Evolutionary conservation across 805 yeast genomes (phyloP).

Genomic region (Candida glaebosa): DNA sequence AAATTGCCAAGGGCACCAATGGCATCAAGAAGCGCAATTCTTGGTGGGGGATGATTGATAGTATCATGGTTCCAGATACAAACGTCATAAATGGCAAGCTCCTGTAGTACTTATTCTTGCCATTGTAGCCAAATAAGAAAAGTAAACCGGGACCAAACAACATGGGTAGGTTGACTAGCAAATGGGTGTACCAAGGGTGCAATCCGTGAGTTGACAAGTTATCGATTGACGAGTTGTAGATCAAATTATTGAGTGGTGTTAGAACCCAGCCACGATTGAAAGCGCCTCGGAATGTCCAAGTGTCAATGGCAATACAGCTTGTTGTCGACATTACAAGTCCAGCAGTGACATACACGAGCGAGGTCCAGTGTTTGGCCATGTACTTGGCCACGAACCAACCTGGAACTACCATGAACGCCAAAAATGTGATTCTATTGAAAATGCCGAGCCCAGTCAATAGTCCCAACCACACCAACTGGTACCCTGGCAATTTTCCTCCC

Average conservation of each 20-base stretch:
- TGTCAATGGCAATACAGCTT: slow-evolving; percentile 50
- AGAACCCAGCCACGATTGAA: slow-evolving; percentile 33
- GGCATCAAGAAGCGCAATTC: slow-evolving; percentile 89
- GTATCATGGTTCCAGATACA: slow-evolving; percentile 54
- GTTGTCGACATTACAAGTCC: slow-evolving; percentile 35
- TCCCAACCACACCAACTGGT: slow-evolving; percentile 3
- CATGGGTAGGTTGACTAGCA: slow-evolving; percentile 73
- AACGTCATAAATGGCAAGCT: slow-evolving; percentile 60
- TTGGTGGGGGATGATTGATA: slow-evolving; percentile 86
- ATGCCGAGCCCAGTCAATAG: slow-evolving; percentile 57
- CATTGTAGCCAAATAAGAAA: slow-evolving; percentile 30
- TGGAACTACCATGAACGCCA: slow-evolving; percentile 72
- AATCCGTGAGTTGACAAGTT: slow-evolving; percentile 80
- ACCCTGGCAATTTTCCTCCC: slow-evolving; percentile 9
- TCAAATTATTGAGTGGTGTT: slow-evolving; percentile 73
- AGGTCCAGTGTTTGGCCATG: slow-evolving; percentile 26
- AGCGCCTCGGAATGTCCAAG: slow-evolving; percentile 33
- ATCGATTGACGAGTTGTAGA: slow-evolving; percentile 56
- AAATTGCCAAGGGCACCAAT: slow-evolving; percentile 62
- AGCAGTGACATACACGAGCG: slow-evolving; percentile 23
- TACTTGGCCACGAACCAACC: slow-evolving; percentile 42
- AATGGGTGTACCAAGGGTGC: slow-evolving; percentile 75
- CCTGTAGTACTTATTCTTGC: slow-evolving; percentile 37
- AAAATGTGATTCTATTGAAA: slow-evolving; percentile 83
- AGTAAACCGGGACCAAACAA: slow-evolving; percentile 73